A percentile compares a stretch with the other conserved stretches of the same genome.
Evolutionary conservation across 306 rosid genomes (phyloP).

Genomic region (Cicer arietinum): DNA sequence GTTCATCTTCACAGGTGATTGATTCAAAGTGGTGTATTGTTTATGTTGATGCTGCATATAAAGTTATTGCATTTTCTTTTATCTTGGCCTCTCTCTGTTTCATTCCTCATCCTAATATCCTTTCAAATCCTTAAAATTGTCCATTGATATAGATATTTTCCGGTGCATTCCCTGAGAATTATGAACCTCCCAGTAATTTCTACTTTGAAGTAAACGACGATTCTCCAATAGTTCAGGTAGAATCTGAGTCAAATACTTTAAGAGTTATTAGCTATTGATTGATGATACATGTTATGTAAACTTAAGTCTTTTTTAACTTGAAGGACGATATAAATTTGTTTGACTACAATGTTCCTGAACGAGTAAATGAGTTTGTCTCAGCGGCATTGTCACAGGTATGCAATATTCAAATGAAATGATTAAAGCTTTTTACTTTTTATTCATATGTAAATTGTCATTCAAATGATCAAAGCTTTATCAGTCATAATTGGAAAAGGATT

Average conservation of each 20-base stretch:
- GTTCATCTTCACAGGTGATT: constrained; percentile 77
- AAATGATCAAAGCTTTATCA: constrained; percentile 24
- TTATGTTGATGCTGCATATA: background rate
- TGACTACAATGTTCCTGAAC: constrained; percentile 73
- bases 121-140: constrained; percentile 15
- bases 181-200: constrained; percentile 77
- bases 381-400: constrained; percentile 75
- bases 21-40: constrained; percentile 23
- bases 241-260: constrained; percentile 31
- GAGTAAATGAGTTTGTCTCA: constrained; percentile 77
- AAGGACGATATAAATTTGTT: constrained; percentile 75
- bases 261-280: constrained; percentile 26
- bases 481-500: constrained; percentile 21
- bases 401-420: constrained; percentile 14
- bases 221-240: constrained; percentile 75
- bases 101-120: constrained; percentile 4
- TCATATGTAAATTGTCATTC: constrained; percentile 7
- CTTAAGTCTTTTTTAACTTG: constrained; percentile 31
- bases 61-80: background rate
- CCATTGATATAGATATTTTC: constrained; percentile 65
- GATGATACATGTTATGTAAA: constrained; percentile 24
- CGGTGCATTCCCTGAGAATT: constrained; percentile 73
- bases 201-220: constrained; percentile 67
- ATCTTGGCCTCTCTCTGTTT: constrained; percentile 15
- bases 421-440: constrained; percentile 4